Percentiles rank a stretch among this genome's conserved stretches.
phyloP scores from a whole-genome alignment of 441 rosid genomes.

The Isatis lusitanica region DNA sequence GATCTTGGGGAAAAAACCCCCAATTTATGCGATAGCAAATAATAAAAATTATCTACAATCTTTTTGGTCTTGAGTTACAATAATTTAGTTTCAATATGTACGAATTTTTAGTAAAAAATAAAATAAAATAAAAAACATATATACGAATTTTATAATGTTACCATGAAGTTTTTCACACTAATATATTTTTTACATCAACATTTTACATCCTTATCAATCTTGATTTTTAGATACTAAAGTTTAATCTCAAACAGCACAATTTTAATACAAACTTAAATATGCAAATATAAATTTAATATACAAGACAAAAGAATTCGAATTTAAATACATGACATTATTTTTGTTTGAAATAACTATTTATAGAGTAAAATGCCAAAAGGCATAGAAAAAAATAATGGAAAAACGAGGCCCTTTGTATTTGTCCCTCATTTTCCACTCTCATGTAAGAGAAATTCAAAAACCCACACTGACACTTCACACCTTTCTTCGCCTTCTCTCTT shows the following conservation, averaged over 20 bases:
- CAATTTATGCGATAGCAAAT: neutral
- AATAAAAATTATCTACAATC: neutral
- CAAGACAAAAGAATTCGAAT: neutral
- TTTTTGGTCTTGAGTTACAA: neutral
- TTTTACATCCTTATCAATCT: neutral
- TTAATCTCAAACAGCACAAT: neutral
- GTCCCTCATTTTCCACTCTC: neutral
- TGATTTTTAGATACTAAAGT: neutral
- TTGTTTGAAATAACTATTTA: neutral
- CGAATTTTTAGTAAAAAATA: too few relatives aligned
- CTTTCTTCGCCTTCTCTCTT: constrained; percentile 27
- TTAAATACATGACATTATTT: neutral
- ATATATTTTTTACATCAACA: neutral
- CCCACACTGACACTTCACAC: constrained; percentile 34
- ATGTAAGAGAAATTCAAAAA: constrained; percentile 31
- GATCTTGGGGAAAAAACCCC: neutral
- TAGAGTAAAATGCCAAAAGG: neutral
- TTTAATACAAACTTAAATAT: neutral
- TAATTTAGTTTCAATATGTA: neutral
- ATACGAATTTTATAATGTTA: neutral
- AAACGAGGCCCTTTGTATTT: neutral
- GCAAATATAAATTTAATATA: neutral
- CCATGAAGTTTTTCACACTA: neutral
- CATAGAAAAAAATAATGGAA: neutral
- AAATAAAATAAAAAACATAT: too few relatives aligned